phyloP scores from a whole-genome alignment of 2,329 filamentous ascomycete species.

The Fusarium haematococcum region DNA sequence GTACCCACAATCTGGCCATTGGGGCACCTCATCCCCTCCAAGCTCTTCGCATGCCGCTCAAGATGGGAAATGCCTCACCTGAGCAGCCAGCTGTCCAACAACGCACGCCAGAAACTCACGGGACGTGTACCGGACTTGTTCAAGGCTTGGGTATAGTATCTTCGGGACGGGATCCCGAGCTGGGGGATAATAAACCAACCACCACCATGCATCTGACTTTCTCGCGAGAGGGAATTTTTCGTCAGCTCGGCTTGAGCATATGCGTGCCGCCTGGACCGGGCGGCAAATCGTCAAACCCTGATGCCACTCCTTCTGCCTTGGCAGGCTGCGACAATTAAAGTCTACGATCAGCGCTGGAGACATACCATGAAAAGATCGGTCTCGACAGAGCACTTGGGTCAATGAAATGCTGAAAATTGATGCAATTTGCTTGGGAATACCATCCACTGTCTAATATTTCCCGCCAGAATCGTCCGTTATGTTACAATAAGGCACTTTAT shows the following conservation, averaged over 20 bases:
- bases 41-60: conserved; percentile 27
- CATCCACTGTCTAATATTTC: conserved; percentile 27
- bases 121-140: neutral
- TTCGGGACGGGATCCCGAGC: neutral
- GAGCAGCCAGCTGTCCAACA: neutral
- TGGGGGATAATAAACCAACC: neutral
- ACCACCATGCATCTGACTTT: conserved; percentile 25
- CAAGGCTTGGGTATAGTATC: conserved; percentile 2
- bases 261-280: conserved; percentile 8
- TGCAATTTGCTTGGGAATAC: conserved; percentile 13
- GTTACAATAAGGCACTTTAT: conserved; percentile 21
- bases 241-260: conserved; percentile 13
- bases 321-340: conserved; percentile 26
- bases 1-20: conserved; percentile 46
- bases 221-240: conserved; percentile 19
- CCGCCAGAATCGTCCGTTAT: conserved; percentile 17
- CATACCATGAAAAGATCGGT: neutral
- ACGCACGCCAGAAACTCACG: neutral
- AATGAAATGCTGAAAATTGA: neutral
- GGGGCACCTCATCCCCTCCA: conserved; percentile 35
- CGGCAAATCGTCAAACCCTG: conserved; percentile 20
- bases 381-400: neutral
- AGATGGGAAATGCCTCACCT: conserved; percentile 24
- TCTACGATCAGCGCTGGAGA: neutral
- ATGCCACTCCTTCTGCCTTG: conserved; percentile 27